phyloP scores from a whole-genome alignment of 169 alveolate genomes.

The Plasmodium fragile region DNA sequence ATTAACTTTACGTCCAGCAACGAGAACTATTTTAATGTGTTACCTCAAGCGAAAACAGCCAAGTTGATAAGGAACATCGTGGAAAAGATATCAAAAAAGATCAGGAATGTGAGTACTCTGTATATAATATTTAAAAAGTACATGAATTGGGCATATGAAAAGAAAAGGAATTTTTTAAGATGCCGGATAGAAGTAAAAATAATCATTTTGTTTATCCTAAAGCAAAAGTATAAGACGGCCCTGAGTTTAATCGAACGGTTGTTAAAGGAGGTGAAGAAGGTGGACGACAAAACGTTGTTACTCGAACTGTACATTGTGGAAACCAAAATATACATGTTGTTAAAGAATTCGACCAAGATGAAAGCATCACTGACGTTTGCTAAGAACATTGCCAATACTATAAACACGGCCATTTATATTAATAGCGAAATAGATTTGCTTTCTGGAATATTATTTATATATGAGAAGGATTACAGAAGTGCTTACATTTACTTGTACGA shows the following conservation, averaged over 20 bases:
- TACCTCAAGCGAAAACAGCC: slow-evolving; percentile 88
- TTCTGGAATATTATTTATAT: slow-evolving; percentile 87
- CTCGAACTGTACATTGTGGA: slow-evolving; percentile 95
- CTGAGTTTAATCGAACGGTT: slow-evolving; percentile 89
- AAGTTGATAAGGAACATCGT: slow-evolving; percentile 81
- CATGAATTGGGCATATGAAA: slow-evolving; percentile 94
- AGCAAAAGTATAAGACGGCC: slow-evolving; percentile 90
- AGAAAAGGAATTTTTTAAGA: slow-evolving; percentile 94
- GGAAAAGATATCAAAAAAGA: slow-evolving; percentile 83
- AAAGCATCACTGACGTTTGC: slow-evolving; percentile 96
- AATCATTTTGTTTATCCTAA: slow-evolving; percentile 89
- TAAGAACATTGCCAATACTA: slow-evolving; percentile 94
- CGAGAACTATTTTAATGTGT: slow-evolving; percentile 82
- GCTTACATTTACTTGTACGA: slow-evolving; percentile 97
- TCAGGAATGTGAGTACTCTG: slow-evolving; percentile 80
- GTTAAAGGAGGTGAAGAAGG: slow-evolving; percentile 92
- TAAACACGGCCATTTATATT: slow-evolving; percentile 95
- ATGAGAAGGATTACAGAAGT: slow-evolving; percentile 93
- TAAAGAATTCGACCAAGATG: slow-evolving; percentile 93
- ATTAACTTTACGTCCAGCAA: slow-evolving; percentile 81
- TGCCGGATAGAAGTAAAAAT: slow-evolving; percentile 94
- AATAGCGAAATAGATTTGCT: slow-evolving; percentile 96
- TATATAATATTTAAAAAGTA: slow-evolving; percentile 91
- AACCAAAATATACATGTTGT: slow-evolving; percentile 93
- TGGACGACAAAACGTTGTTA: slow-evolving; percentile 95